Evolutionary conservation across 2,329 filamentous ascomycete genomes (phyloP).

Genomic region (Xylaria sp.): DNA sequence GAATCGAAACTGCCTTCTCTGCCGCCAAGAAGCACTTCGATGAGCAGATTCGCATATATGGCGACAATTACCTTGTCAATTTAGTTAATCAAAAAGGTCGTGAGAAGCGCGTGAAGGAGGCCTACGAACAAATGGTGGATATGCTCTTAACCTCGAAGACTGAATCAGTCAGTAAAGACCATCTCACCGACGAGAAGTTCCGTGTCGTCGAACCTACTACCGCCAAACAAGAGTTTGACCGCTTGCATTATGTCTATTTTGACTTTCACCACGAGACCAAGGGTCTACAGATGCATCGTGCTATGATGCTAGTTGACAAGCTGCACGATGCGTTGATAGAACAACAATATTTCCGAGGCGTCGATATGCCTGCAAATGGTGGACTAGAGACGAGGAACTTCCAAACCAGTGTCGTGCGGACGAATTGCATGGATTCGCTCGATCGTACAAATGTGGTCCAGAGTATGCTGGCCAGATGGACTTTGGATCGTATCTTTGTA

Average conservation of each 20-base stretch:
- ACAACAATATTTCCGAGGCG: conserved; percentile 92
- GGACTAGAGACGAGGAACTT: conserved; percentile 81
- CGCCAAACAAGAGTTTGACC: conserved; percentile 73
- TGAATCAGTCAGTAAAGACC: conserved; percentile 73
- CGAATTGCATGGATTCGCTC: conserved; percentile 99
- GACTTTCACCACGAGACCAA: conserved; percentile 99
- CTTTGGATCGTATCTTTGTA: conserved; percentile 86
- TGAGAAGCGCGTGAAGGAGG: conserved; percentile 87
- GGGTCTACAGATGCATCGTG: conserved; percentile 91
- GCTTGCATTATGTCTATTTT: conserved; percentile 96
- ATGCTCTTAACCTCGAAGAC: conserved; percentile 75
- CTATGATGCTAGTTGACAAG: conserved; percentile 84
- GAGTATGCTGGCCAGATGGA: conserved; percentile 92
- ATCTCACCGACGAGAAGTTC: conserved; percentile 80
- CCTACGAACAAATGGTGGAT: conserved; percentile 91
- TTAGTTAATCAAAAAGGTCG: conserved; percentile 96
- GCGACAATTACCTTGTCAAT: conserved; percentile 97
- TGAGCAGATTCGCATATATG: conserved; percentile 92
- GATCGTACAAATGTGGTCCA: conserved; percentile 98
- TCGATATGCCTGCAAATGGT: conserved; percentile 82
- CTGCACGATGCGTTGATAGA: conserved; percentile 78
- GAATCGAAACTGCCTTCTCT: conserved; percentile 80
- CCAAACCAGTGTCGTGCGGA: conserved; percentile 91
- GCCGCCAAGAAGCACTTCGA: conserved; percentile 89
- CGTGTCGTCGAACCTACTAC: conserved; percentile 75